phyloP scores from a whole-genome alignment of 2,329 filamentous ascomycete species.

The Colletotrichum higginsianum region DNA sequence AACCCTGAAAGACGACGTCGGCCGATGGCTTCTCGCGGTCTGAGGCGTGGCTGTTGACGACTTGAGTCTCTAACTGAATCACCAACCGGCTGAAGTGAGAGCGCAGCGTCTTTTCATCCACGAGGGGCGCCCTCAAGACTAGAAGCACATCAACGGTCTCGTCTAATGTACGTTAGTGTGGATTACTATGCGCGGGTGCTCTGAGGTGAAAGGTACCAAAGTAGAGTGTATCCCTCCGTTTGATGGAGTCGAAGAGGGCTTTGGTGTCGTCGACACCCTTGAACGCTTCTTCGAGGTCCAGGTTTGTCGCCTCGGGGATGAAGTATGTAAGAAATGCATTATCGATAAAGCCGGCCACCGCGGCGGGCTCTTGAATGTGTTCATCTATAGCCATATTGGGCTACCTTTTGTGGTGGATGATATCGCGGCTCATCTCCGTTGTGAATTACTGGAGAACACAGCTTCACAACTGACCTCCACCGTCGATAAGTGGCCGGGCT shows the following conservation, averaged over 20 bases:
- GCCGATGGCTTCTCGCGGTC: constrained; percentile 64
- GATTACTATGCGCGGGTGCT: constrained; percentile 37
- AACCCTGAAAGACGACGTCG: constrained; percentile 73
- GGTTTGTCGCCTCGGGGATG: constrained; percentile 69
- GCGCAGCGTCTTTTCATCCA: constrained; percentile 70
- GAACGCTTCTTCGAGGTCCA: constrained; percentile 68
- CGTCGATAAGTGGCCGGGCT: neutral
- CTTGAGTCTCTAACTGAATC: constrained; percentile 77
- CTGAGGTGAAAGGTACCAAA: constrained; percentile 71
- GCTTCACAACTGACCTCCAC: constrained; percentile 20
- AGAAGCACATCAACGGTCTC: constrained; percentile 80
- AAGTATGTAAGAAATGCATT: constrained; percentile 73
- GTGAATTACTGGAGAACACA: constrained; percentile 20
- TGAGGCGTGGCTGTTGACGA: constrained; percentile 69
- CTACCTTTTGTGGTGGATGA: constrained; percentile 31
- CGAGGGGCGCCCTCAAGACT: constrained; percentile 75
- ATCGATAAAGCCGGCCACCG: constrained; percentile 66
- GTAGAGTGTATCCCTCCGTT: constrained; percentile 76
- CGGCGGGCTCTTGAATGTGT: constrained; percentile 38
- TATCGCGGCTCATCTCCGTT: constrained; percentile 27
- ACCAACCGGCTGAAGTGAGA: constrained; percentile 74
- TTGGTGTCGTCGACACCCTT: constrained; percentile 59
- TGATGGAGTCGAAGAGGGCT: constrained; percentile 69
- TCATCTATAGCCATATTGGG: constrained; percentile 44
- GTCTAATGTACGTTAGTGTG: constrained; percentile 66